Evolutionary conservation across 495 filamentous ascomycete species (phyloP), one percentile per base, ranked within the genome.

Genomic region (Pyronema omphalodes): DNA sequence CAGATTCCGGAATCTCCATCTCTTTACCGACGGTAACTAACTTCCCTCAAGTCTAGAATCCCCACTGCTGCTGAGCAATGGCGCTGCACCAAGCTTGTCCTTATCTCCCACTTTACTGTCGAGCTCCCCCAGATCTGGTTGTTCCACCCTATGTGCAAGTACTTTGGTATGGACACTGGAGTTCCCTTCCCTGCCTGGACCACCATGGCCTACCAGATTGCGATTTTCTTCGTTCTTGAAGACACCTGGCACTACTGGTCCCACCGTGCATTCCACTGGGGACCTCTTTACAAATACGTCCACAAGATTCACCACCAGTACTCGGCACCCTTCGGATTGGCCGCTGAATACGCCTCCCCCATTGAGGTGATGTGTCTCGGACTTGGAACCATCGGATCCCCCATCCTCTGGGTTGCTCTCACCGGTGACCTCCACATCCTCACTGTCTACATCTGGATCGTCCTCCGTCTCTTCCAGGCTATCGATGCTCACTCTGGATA

Each of bases 291-390:
- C 77, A 89, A 82, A 69, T 74, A 77, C 60, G 84, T 98, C 53
- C 91, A 98, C 76, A 98, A 98, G 73, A 89, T 98, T 52, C 91
- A 98, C 71, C 91, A 98, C 73, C 86, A 86, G 59, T 98, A 98
- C 72, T 93, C 88, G 12, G 93, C 91, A 6, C 91, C 91, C 11
- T 98, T 98, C 64, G 91, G 91, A 54, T 74, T 98, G 46, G 88
- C 93, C 15, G 91, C 91, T 39, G 91, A 98, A 71, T 98, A 96
- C 69, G 91, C 91, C 0, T 95, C 88, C 43, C 91, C 91, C 0
- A 94, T 98, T 57, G 91, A 98, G 69, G 86, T 91, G 54, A 91
- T 95, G 86, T 75, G 89, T 43, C 80, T 98, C n/a, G 91, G 88
- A n/a, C 74, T 93, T 40, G 91, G 91, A 57, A 84, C 86, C 0